Percentiles rank a stretch among this genome's conserved stretches.
Conservation (phyloP, 805 yeast genomes). For the Starmerella kuoi region DNA sequence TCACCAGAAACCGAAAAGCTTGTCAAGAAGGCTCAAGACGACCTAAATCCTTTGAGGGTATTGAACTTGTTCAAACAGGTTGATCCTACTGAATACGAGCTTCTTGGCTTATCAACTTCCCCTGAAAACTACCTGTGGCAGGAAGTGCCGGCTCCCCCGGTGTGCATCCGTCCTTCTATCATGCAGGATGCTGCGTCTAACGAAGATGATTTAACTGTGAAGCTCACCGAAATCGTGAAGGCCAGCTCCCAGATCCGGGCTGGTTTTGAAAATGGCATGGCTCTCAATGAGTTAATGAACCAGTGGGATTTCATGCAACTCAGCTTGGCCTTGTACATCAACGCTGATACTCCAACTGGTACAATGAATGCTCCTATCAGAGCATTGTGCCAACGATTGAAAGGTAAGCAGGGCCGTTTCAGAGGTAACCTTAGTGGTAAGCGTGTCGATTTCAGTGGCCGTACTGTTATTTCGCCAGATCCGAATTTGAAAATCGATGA, state of each 20-base stretch:
- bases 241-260: slow-evolving; percentile 88
- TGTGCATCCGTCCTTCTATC: slow-evolving; percentile 95
- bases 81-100: slow-evolving; percentile 76
- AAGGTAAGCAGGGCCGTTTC: slow-evolving; percentile 98
- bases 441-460: slow-evolving; percentile 95
- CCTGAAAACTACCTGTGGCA: slow-evolving; percentile 97
- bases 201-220: slow-evolving; percentile 95
- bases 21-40: slow-evolving; percentile 79
- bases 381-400: slow-evolving; percentile 91
- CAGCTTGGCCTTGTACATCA: slow-evolving; percentile 93
- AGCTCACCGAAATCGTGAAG: slow-evolving; percentile 93
- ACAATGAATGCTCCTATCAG: slow-evolving; percentile 62
- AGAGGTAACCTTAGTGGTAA: slow-evolving; percentile 97
- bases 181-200: slow-evolving; percentile 86
- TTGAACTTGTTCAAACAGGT: slow-evolving; percentile 78
- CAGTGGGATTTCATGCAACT: slow-evolving; percentile 97
- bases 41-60: slow-evolving; percentile 83
- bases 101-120: slow-evolving; percentile 78
- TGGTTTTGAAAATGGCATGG: slow-evolving; percentile 88
- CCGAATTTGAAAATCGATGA: slow-evolving; percentile 91
- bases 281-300: slow-evolving; percentile 88
- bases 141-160: slow-evolving; percentile 97
- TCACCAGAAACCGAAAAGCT: slow-evolving; percentile 85
- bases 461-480: slow-evolving; percentile 98
- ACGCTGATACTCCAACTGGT: slow-evolving; percentile 77